Percentiles rank a stretch among this genome's conserved stretches.
These are phyloP conservation scores for Gleditsia sinensis DNA, from an alignment of 306 rosid species.

Conservation along the genomic window DNA sequence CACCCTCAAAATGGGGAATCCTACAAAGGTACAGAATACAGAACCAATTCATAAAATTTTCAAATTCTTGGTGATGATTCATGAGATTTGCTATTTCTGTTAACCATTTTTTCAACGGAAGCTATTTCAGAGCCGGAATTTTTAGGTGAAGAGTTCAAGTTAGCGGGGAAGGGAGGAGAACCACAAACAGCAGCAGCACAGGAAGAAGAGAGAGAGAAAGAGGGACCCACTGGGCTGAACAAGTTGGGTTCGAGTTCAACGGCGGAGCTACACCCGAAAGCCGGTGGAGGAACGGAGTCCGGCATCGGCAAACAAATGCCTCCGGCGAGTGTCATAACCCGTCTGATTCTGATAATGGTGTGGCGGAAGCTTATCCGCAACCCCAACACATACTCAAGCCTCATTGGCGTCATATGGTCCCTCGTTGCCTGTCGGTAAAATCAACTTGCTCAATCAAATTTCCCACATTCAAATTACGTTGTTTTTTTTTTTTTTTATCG, in stretches of 20 bases:
- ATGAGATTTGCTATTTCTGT: constrained; percentile 2
- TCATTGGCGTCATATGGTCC: constrained; percentile 88
- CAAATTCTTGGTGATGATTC: neutral
- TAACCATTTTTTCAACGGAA: constrained; percentile 11
- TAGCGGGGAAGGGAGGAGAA: constrained; percentile 50
- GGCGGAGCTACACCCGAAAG: constrained; percentile 73
- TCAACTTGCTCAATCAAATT: neutral
- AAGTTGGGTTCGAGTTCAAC: constrained; percentile 73
- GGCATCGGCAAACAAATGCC: constrained; percentile 75
- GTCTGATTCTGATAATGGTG: constrained; percentile 92
- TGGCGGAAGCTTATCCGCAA: constrained; percentile 98
- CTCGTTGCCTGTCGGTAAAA: constrained; percentile 78
- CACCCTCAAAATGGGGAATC: constrained; percentile 73
- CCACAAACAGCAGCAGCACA: neutral
- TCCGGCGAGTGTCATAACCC: constrained; percentile 97
- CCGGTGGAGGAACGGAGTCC: constrained; percentile 33
- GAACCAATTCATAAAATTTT: neutral
- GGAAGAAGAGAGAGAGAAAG: constrained; percentile 51
- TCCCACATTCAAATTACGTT: no score
- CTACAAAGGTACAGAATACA: constrained; percentile 55
- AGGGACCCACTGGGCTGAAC: constrained; percentile 58
- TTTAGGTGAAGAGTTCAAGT: constrained; percentile 62
- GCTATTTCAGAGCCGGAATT: constrained; percentile 48
- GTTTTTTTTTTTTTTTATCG: no score
- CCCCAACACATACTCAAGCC: constrained; percentile 96